A percentile compares a stretch with the other conserved stretches of the same genome.
phyloP scores from a whole-genome alignment of 352 stramenopile species.

The Globisporangium takayamanum region DNA sequence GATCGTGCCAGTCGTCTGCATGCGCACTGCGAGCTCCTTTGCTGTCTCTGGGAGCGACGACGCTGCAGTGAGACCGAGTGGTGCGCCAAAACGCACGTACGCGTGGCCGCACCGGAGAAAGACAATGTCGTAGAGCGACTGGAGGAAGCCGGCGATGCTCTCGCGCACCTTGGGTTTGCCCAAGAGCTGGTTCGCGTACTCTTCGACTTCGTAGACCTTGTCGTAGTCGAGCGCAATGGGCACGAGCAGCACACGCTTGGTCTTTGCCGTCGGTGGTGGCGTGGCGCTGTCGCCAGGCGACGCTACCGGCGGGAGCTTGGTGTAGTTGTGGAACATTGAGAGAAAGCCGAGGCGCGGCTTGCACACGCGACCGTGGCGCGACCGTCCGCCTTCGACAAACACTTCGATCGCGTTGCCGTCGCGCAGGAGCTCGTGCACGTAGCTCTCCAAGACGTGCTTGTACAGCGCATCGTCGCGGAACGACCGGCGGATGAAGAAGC shows the following conservation, averaged over 20 bases:
- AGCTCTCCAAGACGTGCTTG: conserved; percentile 81
- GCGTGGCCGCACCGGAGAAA: conserved; percentile 72
- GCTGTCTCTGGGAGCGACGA: conserved; percentile 44
- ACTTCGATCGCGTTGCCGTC: conserved; percentile 84
- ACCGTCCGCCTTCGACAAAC: conserved; percentile 86
- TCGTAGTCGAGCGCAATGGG: conserved; percentile 88
- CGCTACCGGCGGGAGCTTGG: conserved; percentile 16
- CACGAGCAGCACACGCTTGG: conserved; percentile 63
- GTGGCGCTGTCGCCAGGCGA: background rate
- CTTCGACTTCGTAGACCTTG: conserved; percentile 82
- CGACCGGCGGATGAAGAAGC: conserved; percentile 87
- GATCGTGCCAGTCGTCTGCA: conserved; percentile 71
- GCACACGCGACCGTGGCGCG: conserved; percentile 68
- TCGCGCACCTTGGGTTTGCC: conserved; percentile 84
- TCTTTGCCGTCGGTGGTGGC: conserved; percentile 19
- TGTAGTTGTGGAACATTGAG: conserved; percentile 64
- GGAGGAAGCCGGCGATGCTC: conserved; percentile 61
- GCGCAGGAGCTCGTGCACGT: conserved; percentile 74
- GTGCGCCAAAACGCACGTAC: conserved; percentile 81
- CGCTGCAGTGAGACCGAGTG: conserved; percentile 45
- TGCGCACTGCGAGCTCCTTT: conserved; percentile 46
- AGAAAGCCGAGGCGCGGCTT: conserved; percentile 70
- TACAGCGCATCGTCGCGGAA: conserved; percentile 70
- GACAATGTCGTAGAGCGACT: conserved; percentile 66
- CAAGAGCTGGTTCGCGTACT: conserved; percentile 83